Evolutionary conservation across 2,329 filamentous ascomycete species (phyloP), one percentile per base, ranked within the genome.

Genomic region (Claviceps lovelessii): DNA sequence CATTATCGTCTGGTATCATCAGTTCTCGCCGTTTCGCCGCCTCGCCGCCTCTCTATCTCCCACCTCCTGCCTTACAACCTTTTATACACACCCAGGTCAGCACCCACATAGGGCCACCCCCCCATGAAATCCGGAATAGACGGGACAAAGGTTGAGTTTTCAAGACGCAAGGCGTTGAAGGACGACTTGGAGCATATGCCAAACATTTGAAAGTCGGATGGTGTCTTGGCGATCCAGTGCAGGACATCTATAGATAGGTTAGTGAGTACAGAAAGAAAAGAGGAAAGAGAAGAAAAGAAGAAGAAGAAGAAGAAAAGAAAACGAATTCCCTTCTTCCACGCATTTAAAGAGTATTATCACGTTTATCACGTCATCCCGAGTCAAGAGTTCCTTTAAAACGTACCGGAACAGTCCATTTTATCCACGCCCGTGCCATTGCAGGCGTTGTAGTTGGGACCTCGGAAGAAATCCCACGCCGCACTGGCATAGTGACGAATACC

Each of bases 381-480:
- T 23, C 23, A 23, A 23, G 23, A 23, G 23, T 23, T 3, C 23
- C 17, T 47, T 11, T 11, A n/a, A 23, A 41, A 41, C 51, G 9
- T 37, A 52, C 51, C 39, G 42, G 19, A 35, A 37, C 52, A 41
- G 31, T 28, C 33, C n/a, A 28, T 49, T 23, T n/a, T 19, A 54
- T 54, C 52, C 23, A n/a, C 37, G 13, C 31, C 49, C 15, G 11
- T 51, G 19, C 33, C 33, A 3, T 65, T 64, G 6, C 70, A 71
- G 9, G 54, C 35, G 55, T 70, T 65, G 44, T 70, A 68, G 0
- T 63, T 62, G 2, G 70, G 70, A 1, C 71, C 71, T 54, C 64
- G 69, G 62, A 72, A 73, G 62, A 74, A 74, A 0, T 65, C 68
- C 70, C 72, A 75, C 10, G 66, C 67, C 0, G 72, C 72, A 23